Base-by-base conservation (phyloP, 2,329 filamentous ascomycete species). In the Pseudogymnoascus sp. region DNA sequence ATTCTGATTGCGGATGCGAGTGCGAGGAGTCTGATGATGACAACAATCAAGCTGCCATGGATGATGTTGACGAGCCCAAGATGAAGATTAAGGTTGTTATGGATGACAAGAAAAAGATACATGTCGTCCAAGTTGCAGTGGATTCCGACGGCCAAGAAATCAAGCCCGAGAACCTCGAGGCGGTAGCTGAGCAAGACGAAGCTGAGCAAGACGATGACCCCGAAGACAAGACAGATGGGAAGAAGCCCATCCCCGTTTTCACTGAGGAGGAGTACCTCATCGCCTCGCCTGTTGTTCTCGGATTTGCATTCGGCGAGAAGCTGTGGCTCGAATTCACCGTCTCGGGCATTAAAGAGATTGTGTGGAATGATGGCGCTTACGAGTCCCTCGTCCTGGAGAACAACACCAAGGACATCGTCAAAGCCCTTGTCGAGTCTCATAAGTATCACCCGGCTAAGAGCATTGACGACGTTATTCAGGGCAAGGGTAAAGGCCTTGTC, bases 301-400 rank as follows among this genome's bases (percentile, higher is more conserved):
- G 92, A 0, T 96, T 96, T 69, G 85, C 90, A 0, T 95, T 96
- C 72, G 85, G 84, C 0, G 90, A 96, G 74, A 96, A 96, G 75
- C 79, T 90, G 8, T 97, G 92, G 92, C 82, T 96, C 0, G 90
- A 96, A 72, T 91, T 96, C 69, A 87, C 86, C 0, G 87, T 97
- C 18, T 89, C 88, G 0, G 86, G 87, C 0, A 82, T 96, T 65
- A 82, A 84, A 48, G 88, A 95, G 3, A 93, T 96, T 65, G 81
- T 86, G 36, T 96, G 89, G 89, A 93, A 96, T 69, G 84, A 89
- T 42, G 81, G 85, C 12, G 92, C 92, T 0, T 96, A 94, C 74
- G 84, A 89, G 58, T 92, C 88, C 0, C 79, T 96, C 31, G 90
- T 96, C 0, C 79, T 96, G 0, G 78, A 84, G 68, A 72, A 79